Conservation (phyloP, 2,329 filamentous ascomycete genomes). For the Aureobasidium melanogenum region DNA sequence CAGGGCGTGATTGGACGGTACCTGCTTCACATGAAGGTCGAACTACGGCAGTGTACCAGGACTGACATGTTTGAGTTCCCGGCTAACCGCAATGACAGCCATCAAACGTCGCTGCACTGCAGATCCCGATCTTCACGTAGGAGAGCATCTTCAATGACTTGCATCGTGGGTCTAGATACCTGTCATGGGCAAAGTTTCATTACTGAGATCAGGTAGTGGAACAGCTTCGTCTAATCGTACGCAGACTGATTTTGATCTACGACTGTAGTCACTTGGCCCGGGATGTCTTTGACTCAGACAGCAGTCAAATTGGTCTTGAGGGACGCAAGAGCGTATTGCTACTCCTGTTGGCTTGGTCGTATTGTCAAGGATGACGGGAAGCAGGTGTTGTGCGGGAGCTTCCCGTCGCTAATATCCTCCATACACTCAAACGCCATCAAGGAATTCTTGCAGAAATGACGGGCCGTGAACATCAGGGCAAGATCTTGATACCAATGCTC, state of each 20-base stretch:
- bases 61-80: constrained; percentile 10
- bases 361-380: constrained; percentile 9
- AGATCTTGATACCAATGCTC: background rate
- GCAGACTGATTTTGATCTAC: background rate
- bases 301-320: background rate
- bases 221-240: background rate
- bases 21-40: constrained; percentile 2
- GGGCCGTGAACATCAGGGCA: background rate
- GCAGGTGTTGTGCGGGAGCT: background rate
- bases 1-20: constrained; percentile 4
- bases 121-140: constrained; percentile 7
- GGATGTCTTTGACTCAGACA: constrained; percentile 6
- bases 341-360: background rate
- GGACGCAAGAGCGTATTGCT: background rate
- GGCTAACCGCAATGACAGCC: constrained; percentile 6
- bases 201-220: background rate
- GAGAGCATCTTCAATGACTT: background rate
- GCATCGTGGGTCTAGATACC: background rate
- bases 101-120: constrained; percentile 9
- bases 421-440: constrained; percentile 9
- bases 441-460: background rate
- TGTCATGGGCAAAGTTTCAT: background rate
- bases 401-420: constrained; percentile 9
- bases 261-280: background rate
- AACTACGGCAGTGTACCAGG: constrained; percentile 10